Conservation (phyloP, 2,329 filamentous ascomycete genomes). For the Calonectria naviculata region DNA sequence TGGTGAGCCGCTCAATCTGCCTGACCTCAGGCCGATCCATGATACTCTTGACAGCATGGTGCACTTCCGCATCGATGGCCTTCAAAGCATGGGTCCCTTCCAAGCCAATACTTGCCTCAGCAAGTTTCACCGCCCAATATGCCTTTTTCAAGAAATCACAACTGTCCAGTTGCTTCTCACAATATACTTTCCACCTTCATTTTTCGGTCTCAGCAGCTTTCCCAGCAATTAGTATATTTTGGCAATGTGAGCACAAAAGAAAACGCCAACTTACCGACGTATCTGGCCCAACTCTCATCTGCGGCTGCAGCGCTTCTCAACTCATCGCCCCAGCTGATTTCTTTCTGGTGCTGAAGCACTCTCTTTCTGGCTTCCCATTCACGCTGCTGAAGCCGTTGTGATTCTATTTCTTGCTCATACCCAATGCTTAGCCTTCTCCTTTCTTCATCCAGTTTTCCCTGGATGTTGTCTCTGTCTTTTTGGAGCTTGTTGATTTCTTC, state of each 20-base stretch:
- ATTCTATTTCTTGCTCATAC: too few species aligned
- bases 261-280: not conserved
- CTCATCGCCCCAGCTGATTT: not conserved
- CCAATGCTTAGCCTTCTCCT: too few species aligned
- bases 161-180: not conserved
- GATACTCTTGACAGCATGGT: not conserved
- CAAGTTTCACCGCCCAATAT: not conserved
- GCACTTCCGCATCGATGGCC: not conserved
- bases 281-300: not conserved
- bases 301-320: not conserved
- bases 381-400: too few species aligned
- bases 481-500: too few species aligned
- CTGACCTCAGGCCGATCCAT: not conserved
- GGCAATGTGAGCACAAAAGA: not conserved
- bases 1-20: not conserved
- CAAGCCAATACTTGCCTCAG: not conserved
- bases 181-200: not conserved
- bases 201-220: not conserved
- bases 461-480: too few species aligned
- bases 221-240: not conserved
- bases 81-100: not conserved
- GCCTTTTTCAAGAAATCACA: not conserved
- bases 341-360: not conserved
- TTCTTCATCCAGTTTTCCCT: too few species aligned
- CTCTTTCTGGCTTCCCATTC: too few species aligned